Percentiles rank a stretch among this genome's conserved stretches.
Evolutionary conservation across 2,329 filamentous ascomycete species (phyloP).

Genomic region (Microdochium trichocladiopsis): DNA sequence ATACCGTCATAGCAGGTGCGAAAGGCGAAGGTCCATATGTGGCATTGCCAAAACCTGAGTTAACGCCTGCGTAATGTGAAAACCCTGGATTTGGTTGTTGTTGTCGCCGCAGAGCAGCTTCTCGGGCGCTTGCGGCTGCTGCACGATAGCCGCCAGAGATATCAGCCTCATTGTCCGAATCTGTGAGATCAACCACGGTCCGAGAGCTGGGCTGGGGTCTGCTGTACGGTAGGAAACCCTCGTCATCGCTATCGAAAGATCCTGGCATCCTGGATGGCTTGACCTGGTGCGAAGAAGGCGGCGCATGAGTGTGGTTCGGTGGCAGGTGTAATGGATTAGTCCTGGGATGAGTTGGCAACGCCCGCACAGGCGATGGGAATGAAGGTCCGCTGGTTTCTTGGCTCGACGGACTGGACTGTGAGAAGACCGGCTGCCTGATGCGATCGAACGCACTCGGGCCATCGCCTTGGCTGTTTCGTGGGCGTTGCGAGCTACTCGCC

Average conservation of each 20-base stretch:
- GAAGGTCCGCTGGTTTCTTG: not conserved
- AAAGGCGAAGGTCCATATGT: not conserved
- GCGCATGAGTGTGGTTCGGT: not conserved
- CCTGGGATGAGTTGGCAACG: not conserved
- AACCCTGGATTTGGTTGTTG: not conserved
- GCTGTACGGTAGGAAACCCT: not conserved
- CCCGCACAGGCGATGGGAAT: not conserved
- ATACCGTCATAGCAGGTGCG: not conserved
- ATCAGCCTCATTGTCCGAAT: not conserved
- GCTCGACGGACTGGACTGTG: not conserved
- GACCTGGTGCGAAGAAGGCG: not conserved
- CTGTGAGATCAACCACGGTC: not conserved
- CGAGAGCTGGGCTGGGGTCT: not conserved
- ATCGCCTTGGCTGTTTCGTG: not conserved
- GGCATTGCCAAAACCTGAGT: not conserved
- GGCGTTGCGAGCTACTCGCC: not conserved
- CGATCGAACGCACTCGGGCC: conserved; percentile 3
- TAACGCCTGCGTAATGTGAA: not conserved
- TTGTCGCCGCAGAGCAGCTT: conserved; percentile 1
- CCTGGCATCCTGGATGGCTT: conserved; percentile 1
- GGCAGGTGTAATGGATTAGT: not conserved
- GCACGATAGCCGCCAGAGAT: not conserved
- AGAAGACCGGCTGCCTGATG: conserved; percentile 6
- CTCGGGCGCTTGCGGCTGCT: not conserved
- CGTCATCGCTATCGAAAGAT: conserved; percentile 1